A percentile compares a stretch with the other conserved stretches of the same genome.
Conservation (phyloP, 73 alveolate species). For the Paramecium biaurelia region DNA sequence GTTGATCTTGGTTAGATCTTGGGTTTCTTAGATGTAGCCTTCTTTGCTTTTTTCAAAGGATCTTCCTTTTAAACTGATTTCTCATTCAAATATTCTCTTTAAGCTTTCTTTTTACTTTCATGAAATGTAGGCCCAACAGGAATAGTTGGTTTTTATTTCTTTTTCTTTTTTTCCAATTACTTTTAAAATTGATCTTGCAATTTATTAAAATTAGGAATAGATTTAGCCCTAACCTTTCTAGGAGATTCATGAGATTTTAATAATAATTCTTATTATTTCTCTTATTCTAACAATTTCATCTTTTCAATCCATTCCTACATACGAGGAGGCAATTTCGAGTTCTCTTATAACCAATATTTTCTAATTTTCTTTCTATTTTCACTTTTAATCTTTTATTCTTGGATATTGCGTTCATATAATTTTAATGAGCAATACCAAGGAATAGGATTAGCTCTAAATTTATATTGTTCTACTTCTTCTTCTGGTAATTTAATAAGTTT, state of each 20-base stretch:
- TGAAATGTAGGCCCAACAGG: not conserved
- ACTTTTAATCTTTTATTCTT: not conserved
- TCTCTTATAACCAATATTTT: not conserved
- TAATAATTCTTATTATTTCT: not conserved
- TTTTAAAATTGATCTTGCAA: not conserved
- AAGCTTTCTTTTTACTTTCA: not conserved
- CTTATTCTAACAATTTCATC: not conserved
- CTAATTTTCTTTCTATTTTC: conserved; percentile 21
- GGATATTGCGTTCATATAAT: not conserved
- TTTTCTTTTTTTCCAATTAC: not conserved
- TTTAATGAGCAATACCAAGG: conserved; percentile 49
- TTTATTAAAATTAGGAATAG: conserved; percentile 13
- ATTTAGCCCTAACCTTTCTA: not conserved
- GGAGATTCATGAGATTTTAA: not conserved
- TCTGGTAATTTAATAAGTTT: not conserved
- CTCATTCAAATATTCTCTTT: conserved; percentile 26
- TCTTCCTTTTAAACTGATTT: not conserved
- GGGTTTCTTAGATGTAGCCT: not conserved
- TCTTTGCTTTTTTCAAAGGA: not conserved
- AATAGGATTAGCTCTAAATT: conserved; percentile 42
- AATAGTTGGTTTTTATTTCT: not conserved
- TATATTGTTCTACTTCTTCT: not conserved
- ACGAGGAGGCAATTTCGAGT: conserved; percentile 26
- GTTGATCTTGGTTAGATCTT: not conserved
- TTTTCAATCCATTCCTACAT: conserved; percentile 13